These are phyloP conservation scores for Boletus mariae DNA, from an alignment of 1,284 basidiomycete species.

Conservation along the genomic window DNA sequence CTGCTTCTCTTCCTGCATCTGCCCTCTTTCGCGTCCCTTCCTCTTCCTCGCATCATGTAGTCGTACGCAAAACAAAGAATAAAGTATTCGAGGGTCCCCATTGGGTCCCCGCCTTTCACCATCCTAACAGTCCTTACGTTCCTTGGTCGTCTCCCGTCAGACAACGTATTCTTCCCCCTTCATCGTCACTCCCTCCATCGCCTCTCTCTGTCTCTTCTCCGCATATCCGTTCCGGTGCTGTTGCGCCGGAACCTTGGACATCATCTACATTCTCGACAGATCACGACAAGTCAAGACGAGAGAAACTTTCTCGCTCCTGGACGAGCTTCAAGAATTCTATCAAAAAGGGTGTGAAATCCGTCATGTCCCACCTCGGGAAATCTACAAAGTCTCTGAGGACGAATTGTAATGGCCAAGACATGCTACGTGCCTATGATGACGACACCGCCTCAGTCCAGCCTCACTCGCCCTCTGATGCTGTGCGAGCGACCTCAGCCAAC, in stretches of 20 bases:
- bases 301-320: constrained; percentile 32
- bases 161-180: constrained; percentile 35
- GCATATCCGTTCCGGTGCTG: constrained; percentile 35
- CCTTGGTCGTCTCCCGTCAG: constrained; percentile 42
- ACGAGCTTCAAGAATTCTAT: constrained; percentile 26
- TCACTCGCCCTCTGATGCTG: neutral
- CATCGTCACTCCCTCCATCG: constrained; percentile 27
- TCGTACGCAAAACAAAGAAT: constrained; percentile 16
- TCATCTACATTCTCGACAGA: constrained; percentile 20
- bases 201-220: constrained; percentile 30
- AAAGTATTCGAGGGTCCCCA: constrained; percentile 31
- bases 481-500: constrained; percentile 1
- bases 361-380: constrained; percentile 20
- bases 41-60: constrained; percentile 14
- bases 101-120: constrained; percentile 37
- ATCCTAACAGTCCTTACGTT: constrained; percentile 49
- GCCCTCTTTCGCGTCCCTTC: constrained; percentile 16
- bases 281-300: constrained; percentile 20
- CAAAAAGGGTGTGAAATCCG: constrained; percentile 21
- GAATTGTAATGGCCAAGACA: constrained; percentile 9
- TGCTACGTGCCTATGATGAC: constrained; percentile 11
- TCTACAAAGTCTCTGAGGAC: constrained; percentile 11
- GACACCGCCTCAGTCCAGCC: neutral
- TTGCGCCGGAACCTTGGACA: constrained; percentile 39
- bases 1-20: constrained; percentile 12